A percentile compares a stretch with the other conserved stretches of the same genome.
phyloP scores from a whole-genome alignment of 306 rosid species.

The Cicer cuneatum region DNA sequence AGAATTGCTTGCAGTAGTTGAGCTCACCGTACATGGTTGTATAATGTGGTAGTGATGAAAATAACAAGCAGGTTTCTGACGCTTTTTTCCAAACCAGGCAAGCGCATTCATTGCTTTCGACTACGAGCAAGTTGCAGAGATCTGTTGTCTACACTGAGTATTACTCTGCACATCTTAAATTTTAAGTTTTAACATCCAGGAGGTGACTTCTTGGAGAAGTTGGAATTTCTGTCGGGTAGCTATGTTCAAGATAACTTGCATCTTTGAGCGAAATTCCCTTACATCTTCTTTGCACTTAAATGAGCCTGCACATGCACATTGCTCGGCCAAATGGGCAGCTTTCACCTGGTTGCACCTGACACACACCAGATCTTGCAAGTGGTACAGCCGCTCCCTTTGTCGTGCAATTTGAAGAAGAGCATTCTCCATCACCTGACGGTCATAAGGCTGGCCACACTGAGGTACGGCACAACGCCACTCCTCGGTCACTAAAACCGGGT shows the following conservation, averaged over 20 bases:
- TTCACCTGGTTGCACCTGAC: conserved; percentile 55
- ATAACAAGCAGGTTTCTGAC: neutral
- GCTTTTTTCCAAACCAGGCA: neutral
- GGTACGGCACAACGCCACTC: conserved; percentile 90
- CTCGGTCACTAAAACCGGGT: conserved; percentile 59
- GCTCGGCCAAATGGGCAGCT: conserved; percentile 88
- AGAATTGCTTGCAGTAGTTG: neutral
- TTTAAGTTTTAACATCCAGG: conserved; percentile 72
- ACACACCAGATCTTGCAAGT: conserved; percentile 59
- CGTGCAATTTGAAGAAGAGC: conserved; percentile 79
- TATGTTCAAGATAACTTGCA: conserved; percentile 67
- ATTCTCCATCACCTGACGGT: conserved; percentile 81
- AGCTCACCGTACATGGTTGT: neutral
- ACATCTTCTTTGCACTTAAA: conserved; percentile 73
- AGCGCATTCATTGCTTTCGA: neutral
- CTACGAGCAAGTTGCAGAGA: neutral
- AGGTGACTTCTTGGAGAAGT: conserved; percentile 77
- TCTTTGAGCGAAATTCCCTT: conserved; percentile 59
- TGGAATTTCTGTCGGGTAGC: conserved; percentile 82
- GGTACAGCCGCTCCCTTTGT: conserved; percentile 86
- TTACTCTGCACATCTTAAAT: conserved; percentile 20
- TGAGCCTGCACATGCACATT: conserved; percentile 80
- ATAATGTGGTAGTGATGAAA: neutral
- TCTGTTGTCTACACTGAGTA: conserved; percentile 3
- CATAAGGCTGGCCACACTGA: conserved; percentile 91